Conservation (phyloP, 1,284 basidiomycete genomes). For the Melampsora medusae region DNA sequence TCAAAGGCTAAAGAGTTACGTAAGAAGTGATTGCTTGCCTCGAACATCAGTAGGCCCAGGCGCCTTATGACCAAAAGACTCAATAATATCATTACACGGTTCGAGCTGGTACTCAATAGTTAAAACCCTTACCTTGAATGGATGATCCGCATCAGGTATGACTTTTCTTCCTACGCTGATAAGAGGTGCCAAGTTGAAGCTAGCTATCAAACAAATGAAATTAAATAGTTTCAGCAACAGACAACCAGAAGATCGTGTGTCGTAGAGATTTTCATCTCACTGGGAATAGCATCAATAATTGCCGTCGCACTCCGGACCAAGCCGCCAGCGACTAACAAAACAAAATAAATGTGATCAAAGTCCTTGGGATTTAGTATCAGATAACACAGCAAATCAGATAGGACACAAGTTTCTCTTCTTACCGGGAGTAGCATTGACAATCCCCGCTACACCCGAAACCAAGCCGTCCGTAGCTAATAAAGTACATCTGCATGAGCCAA, state of each 20-base stretch:
- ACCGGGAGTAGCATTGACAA: neutral
- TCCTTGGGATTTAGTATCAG: too few relatives aligned
- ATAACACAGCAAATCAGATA: too few relatives aligned
- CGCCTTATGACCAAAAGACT: neutral
- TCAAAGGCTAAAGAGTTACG: neutral
- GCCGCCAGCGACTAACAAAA: neutral
- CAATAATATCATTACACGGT: neutral
- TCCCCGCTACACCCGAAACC: neutral
- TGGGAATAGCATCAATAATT: neutral
- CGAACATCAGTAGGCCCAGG: slow-evolving; percentile 1
- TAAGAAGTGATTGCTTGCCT: neutral
- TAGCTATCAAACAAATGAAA: neutral
- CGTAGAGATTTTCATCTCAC: neutral
- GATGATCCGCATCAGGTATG: slow-evolving; percentile 42
- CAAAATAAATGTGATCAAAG: too few relatives aligned
- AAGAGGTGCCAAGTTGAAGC: slow-evolving; percentile 4
- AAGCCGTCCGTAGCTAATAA: neutral
- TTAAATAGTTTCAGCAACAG: neutral
- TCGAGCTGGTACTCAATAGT: neutral
- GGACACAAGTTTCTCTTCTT: neutral
- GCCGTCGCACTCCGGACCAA: neutral
- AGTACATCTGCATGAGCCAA: neutral
- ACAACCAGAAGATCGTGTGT: too few relatives aligned
- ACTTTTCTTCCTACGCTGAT: slow-evolving; percentile 35
- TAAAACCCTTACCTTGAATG: slow-evolving; percentile 1